Evolutionary conservation across 2,329 filamentous ascomycete species (phyloP), one percentile per base, ranked within the genome.

Genomic region (Colletotrichum chlorophyti): DNA sequence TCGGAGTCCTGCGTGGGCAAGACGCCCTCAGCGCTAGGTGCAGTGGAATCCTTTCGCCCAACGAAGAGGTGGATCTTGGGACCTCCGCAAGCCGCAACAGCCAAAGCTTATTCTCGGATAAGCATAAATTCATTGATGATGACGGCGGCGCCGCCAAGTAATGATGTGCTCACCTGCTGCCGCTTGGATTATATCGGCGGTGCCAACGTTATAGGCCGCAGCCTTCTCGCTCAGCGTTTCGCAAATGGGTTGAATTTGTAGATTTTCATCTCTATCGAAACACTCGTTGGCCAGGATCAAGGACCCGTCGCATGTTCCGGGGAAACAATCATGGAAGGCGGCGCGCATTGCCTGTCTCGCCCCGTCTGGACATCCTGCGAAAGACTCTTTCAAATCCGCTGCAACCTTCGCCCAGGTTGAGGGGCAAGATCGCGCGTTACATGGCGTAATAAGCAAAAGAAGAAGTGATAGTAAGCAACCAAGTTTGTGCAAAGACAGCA

Each of bases 181-280:
- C 11, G 51, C 51, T 40, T 54, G 51, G 4, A 54, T 54, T 34
- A 54, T 54, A 15, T 54, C 51, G 19, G 51, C 51, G 8, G 51
- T 54, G 34, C 51, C 19, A 15, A 54, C 51, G 6, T 21, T 48
- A n/a, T 54, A 54, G 14, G 35, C 34, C 12, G 34, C 5, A 19
- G 51, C 51, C 35, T 54, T 54, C 12, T 54, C 32, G 42, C 51
- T n/a, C 19, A 54, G 34, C 6, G 24, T n/a, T 6, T 54, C 42
- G 27, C 51, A 54, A 15, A 54, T 54, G 4, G 52, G 52, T 8
- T 54, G 52, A 4, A 54, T 49, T 21, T 54, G 52, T 8, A 41
- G 11, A 23, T 54, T 54, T 17, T 54, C 52, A 15, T 54, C 52
- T 2, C 52, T 23, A 21, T 54, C 52, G 7, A 54, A n/a, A 35